Percentiles rank a stretch among this genome's conserved stretches.
phyloP scores from a whole-genome alignment of 202 grass and related monocot genomes.

The Saccharum hybrid region DNA sequence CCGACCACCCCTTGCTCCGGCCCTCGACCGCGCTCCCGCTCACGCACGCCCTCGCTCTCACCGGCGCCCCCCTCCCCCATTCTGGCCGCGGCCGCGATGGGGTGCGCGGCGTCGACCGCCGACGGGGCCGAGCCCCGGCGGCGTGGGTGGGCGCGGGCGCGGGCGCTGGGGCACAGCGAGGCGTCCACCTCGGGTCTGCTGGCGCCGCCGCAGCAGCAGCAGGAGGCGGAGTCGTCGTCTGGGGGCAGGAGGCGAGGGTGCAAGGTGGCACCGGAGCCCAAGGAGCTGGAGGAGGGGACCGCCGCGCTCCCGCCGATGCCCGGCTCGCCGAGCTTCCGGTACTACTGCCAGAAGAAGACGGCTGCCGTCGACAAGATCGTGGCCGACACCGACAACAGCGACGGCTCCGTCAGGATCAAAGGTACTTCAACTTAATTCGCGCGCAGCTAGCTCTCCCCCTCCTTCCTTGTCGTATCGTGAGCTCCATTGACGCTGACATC shows the following conservation, averaged over 20 bases:
- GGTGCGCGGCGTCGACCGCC: conserved; percentile 49
- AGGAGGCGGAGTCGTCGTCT: conserved; percentile 3
- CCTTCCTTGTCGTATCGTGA: not conserved
- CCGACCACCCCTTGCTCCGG: not conserved
- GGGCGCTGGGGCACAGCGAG: conserved; percentile 33
- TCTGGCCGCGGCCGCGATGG: conserved; percentile 46
- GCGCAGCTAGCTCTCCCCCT: no score
- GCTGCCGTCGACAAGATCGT: conserved; percentile 40
- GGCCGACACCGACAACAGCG: conserved; percentile 18
- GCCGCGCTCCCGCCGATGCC: not conserved
- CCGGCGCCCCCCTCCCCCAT: conserved; percentile 1
- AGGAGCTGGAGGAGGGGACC: not conserved
- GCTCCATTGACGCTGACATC: conserved; percentile 7
- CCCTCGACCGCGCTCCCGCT: conserved; percentile 1
- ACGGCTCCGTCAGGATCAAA: not conserved
- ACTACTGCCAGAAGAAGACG: conserved; percentile 59
- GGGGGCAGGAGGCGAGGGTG: conserved; percentile 24
- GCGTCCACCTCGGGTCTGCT: conserved; percentile 43
- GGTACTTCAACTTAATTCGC: conserved; percentile 19
- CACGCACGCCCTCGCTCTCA: not conserved
- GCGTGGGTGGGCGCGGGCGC: conserved; percentile 17
- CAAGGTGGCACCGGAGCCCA: conserved; percentile 47
- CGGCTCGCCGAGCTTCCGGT: conserved; percentile 62
- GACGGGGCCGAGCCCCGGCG: conserved; percentile 45
- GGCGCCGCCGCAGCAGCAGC: not conserved